phyloP scores from a whole-genome alignment of 2,329 filamentous ascomycete genomes.

The Diaporthe eres region DNA sequence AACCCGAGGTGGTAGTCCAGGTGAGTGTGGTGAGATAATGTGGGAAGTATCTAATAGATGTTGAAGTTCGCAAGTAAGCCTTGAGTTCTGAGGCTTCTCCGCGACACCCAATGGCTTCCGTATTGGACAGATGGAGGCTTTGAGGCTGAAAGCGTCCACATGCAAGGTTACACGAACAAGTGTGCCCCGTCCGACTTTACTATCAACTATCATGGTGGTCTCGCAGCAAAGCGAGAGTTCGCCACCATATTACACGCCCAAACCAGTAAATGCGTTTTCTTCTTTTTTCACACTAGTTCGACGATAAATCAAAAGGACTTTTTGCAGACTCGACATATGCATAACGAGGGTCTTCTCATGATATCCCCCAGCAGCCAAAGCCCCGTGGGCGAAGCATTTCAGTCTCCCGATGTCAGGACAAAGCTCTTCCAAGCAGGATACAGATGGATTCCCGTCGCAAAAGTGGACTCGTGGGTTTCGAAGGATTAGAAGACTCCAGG shows the following conservation, averaged over 20 bases:
- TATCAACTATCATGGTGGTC: neutral
- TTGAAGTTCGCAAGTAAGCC: neutral
- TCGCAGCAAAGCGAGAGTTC: neutral
- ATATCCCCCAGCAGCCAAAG: neutral
- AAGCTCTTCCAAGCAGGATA: too few species aligned
- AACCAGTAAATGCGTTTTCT: neutral
- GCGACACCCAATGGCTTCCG: too few species aligned
- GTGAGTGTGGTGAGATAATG: too few species aligned
- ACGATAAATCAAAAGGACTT: too few species aligned
- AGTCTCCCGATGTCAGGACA: neutral
- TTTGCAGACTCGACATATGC: neutral
- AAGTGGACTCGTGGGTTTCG: neutral
- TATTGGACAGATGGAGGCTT: too few species aligned
- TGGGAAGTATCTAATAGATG: neutral
- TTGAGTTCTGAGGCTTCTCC: too few species aligned
- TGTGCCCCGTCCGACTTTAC: neutral
- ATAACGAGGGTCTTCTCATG: neutral
- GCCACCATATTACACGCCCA: neutral
- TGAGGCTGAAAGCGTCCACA: neutral
- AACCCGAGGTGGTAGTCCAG: neutral
- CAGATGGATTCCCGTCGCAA: neutral
- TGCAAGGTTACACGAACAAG: neutral
- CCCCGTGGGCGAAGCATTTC: neutral
- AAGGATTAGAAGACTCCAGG: slow-evolving; percentile 56
- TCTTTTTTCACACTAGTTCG: neutral